These are phyloP conservation scores for Fusarium nurragi DNA, from an alignment of 2,329 filamentous ascomycete genomes.

Conservation along the genomic window DNA sequence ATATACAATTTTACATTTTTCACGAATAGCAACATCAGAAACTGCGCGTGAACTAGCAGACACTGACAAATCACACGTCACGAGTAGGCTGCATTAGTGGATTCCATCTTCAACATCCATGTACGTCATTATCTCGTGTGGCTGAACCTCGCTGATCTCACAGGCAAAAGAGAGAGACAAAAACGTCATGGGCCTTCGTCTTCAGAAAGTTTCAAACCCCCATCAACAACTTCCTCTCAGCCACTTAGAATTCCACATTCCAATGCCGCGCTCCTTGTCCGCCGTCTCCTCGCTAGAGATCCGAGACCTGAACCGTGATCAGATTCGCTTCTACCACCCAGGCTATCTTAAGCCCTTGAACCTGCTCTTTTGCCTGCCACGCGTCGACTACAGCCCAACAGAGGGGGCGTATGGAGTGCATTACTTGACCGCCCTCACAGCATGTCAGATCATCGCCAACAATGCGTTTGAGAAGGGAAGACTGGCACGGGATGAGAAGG, in stretches of 20 bases:
- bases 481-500: constrained; percentile 13
- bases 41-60: not conserved
- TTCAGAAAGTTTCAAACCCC: not conserved
- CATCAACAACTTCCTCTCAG: constrained; percentile 16
- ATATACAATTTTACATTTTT: not conserved
- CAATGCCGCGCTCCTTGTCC: constrained; percentile 33
- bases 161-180: not conserved
- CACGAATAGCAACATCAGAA: not conserved
- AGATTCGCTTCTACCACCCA: constrained; percentile 36
- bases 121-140: constrained; percentile 12
- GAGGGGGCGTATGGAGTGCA: constrained; percentile 21
- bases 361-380: constrained; percentile 30
- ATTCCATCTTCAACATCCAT: not conserved
- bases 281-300: constrained; percentile 32
- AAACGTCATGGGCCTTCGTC: constrained; percentile 27
- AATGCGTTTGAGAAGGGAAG: constrained; percentile 23
- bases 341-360: constrained; percentile 33
- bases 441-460: constrained; percentile 33
- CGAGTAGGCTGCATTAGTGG: constrained; percentile 12
- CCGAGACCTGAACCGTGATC: constrained; percentile 29
- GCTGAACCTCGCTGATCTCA: not conserved
- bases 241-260: constrained; percentile 14
- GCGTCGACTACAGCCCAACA: constrained; percentile 18
- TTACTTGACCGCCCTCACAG: constrained; percentile 21
- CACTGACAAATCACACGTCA: not conserved